Base-by-base conservation (phyloP, 192 early-diverging fungal genomes). In the Entomortierella lignicola region DNA sequence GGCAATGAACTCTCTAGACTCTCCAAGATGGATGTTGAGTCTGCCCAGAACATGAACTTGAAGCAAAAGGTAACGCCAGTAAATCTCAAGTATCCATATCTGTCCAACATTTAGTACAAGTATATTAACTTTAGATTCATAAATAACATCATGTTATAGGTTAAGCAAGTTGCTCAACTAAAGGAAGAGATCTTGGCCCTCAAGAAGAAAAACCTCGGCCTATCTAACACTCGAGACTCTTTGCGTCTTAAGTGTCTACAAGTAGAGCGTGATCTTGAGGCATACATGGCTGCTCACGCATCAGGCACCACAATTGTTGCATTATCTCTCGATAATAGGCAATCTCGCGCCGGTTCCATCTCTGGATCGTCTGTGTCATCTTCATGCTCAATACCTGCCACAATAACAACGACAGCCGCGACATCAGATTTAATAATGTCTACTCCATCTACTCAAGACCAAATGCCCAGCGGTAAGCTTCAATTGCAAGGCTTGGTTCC, bases 61-160 rank as follows among this genome's bases (percentile, higher is more conserved):
- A 79, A 70, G 34, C 75, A 70, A 48, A 79, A 79, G 75, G 75
- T 79, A 77, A n/a, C n/a, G n/a, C n/a, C n/a, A n/a, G n/a, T n/a
- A n/a, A n/a, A n/a, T n/a, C n/a, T n/a, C n/a, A n/a, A n/a, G n/a
- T n/a, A n/a, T n/a, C n/a, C n/a, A n/a, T n/a, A n/a, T n/a, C n/a
- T n/a, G n/a, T n/a, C n/a, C n/a, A n/a, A n/a, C n/a, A n/a, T n/a
- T n/a, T n/a, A n/a, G n/a, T n/a, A n/a, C n/a, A n/a, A n/a, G n/a
- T n/a, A n/a, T n/a, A 37, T 37, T 37, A 37, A 37, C 3, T 54
- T 41, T 37, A 2, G 20, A 51, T 51, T 2, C 18, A 34, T 30
- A 31, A 12, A 4, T 30, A 34, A 8, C 6, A 5, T 55, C 3
- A 39, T 27, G 25, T 2, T 58, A 15, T 26, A 79, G 75, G 55